These are phyloP conservation scores for Daldinia loculata DNA, from an alignment of 495 filamentous ascomycete species.

Conservation along the genomic window DNA sequence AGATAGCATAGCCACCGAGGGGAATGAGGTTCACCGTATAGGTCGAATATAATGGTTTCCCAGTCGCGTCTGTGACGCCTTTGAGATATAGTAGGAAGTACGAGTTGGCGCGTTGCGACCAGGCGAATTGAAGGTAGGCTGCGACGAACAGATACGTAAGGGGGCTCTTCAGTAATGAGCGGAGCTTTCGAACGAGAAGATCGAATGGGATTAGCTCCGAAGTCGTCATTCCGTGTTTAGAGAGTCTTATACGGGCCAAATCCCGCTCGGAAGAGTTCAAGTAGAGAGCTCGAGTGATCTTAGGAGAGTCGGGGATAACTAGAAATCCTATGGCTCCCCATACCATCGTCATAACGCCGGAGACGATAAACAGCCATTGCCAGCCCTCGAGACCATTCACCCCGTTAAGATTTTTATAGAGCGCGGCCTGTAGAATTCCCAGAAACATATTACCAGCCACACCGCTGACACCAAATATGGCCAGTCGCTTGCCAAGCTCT, in stretches of 20 bases:
- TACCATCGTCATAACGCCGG: constrained; percentile 49
- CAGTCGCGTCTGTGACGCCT: background rate
- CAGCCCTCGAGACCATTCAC: constrained; percentile 58
- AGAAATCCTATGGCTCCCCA: constrained; percentile 44
- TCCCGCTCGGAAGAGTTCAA: constrained; percentile 11
- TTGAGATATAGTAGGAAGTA: constrained; percentile 24
- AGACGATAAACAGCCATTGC: constrained; percentile 57
- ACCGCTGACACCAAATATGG: constrained; percentile 46
- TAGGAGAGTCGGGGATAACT: constrained; percentile 37
- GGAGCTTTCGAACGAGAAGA: background rate
- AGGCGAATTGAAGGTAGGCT: constrained; percentile 28
- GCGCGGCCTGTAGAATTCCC: constrained; percentile 62
- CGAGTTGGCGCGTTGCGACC: constrained; percentile 26
- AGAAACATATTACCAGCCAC: constrained; percentile 55
- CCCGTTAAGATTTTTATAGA: constrained; percentile 56
- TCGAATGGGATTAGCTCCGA: background rate
- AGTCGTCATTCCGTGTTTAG: background rate
- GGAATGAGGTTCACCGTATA: constrained; percentile 36
- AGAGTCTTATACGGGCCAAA: background rate
- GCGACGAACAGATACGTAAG: constrained; percentile 18
- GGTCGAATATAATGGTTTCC: background rate
- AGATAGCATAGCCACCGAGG: constrained; percentile 46
- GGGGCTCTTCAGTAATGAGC: constrained; percentile 6
- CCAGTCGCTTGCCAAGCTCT: constrained; percentile 51
- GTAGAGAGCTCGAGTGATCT: constrained; percentile 35